Base-by-base conservation (phyloP, 768 basidiomycete species). In the Mycena metata region DNA sequence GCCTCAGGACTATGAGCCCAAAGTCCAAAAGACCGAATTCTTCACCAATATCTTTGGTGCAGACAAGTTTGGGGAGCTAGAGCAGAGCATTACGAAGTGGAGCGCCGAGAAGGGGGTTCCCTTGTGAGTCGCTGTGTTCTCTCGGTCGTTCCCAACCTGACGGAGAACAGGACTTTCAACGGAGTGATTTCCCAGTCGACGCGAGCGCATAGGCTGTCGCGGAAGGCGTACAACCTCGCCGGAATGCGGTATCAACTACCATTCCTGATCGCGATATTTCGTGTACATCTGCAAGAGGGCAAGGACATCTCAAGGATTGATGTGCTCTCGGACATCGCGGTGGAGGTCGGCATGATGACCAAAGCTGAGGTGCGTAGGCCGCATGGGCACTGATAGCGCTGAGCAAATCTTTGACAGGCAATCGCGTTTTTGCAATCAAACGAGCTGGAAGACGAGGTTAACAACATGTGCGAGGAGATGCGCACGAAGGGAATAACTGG, bases 401-500 rank as follows among this genome's bases (percentile, higher is more conserved):
- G 46, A 66, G 74, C 42, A 55, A 69, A 72, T 58, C 62, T 24
- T 58, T 64, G 45, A 30, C 75, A 94, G 90, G 90, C 90, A 15
- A 62, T 89, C 41, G 76, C 79, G 46, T 96, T 94, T 79, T 79
- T 95, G 36, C 68, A 88, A 45, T 88, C 90, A 4, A 84, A 90
- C 74, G 91, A 92, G 72, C 81, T 90, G 64, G 83, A 86, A 72
- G 82, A 85, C 59, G 91, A 92, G 70, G 89, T 95, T 1, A 80
- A 89, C 67, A 79, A 81, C 12, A 88, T 90, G 79, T 89, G 89
- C 72, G 82, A 84, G 11, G 85, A 88, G 54, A 91, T 91, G 45
- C 86, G 89, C 60, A 79, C 81, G 46, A 86, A 89, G 63, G 93
- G 93, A 19, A 87, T 95, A 57, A 89, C 87, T 7, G 93, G 93